These are phyloP conservation scores for Russula olivacea DNA, from an alignment of 768 basidiomycete species.

Conservation along the genomic window DNA sequence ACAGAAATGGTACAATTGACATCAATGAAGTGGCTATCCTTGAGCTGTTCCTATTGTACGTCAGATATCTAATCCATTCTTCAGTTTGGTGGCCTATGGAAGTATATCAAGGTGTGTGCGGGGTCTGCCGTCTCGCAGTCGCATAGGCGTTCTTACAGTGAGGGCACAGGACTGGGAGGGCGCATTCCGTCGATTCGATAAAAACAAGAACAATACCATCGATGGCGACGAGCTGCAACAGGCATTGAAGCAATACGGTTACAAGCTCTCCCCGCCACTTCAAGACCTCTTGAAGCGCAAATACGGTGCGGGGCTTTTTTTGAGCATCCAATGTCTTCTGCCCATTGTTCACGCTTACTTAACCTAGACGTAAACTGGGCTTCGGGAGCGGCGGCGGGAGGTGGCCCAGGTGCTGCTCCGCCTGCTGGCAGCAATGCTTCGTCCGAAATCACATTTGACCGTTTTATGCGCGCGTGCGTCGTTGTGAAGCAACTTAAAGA, in stretches of 20 bases:
- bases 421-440: not conserved
- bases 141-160: not conserved
- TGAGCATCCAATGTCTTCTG: not conserved
- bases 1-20: constrained; percentile 71
- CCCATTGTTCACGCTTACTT: not conserved
- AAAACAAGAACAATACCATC: constrained; percentile 74
- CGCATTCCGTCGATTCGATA: constrained; percentile 77
- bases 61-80: constrained; percentile 15
- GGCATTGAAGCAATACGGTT: constrained; percentile 76
- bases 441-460: constrained; percentile 73
- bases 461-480: constrained; percentile 82
- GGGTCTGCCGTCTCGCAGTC: not conserved
- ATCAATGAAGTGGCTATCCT: constrained; percentile 56
- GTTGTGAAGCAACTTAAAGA: constrained; percentile 74
- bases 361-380: constrained; percentile 44
- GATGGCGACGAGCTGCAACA: constrained; percentile 60
- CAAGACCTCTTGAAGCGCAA: constrained; percentile 69
- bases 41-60: not conserved
- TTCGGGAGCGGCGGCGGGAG: too few relatives aligned
- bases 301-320: constrained; percentile 47
- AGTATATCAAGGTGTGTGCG: constrained; percentile 58
- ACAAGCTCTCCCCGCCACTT: constrained; percentile 60
- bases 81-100: constrained; percentile 71
- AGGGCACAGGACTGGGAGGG: constrained; percentile 66
- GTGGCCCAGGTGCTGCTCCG: constrained; percentile 31